Percentiles rank a stretch among this genome's conserved stretches.
These are phyloP conservation scores for Phytophthora kernoviae DNA, from an alignment of 352 stramenopile species.

Conservation along the genomic window DNA sequence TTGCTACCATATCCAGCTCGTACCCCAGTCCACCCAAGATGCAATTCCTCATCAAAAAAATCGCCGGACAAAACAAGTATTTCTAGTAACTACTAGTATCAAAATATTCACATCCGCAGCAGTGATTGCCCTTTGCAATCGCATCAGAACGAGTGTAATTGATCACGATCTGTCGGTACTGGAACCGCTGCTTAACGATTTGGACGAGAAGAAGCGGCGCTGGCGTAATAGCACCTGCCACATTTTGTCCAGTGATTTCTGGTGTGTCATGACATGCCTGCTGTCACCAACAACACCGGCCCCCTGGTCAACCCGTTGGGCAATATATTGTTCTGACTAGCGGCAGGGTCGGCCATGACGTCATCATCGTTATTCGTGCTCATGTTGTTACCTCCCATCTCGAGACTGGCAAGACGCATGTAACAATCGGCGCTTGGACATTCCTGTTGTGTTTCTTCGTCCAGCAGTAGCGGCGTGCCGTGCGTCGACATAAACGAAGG, in stretches of 20 bases:
- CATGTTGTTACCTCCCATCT: conserved; percentile 49
- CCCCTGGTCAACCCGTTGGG: conserved; percentile 4
- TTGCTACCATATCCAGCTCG: background rate
- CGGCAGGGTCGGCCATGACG: conserved; percentile 19
- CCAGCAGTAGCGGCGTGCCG: conserved; percentile 41
- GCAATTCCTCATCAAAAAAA: background rate
- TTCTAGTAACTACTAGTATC: conserved; percentile 3
- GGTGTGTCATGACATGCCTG: conserved; percentile 8
- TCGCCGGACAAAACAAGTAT: background rate
- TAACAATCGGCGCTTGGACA: conserved; percentile 71
- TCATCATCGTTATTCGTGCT: conserved; percentile 21
- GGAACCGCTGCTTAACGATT: conserved; percentile 46
- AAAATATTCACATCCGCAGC: conserved; percentile 7
- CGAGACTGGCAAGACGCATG: conserved; percentile 75
- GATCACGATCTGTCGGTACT: conserved; percentile 40
- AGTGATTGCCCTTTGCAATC: background rate
- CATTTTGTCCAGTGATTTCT: conserved; percentile 49
- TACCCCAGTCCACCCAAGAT: background rate
- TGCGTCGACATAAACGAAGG: conserved; percentile 82
- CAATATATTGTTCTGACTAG: background rate
- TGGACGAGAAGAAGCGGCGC: conserved; percentile 68
- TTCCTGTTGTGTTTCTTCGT: conserved; percentile 41
- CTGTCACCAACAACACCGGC: background rate
- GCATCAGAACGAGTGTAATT: background rate
- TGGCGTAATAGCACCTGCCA: conserved; percentile 61